Evolutionary conservation across 2,329 filamentous ascomycete genomes (phyloP).

Genomic region (Cladophialophora yegresii): DNA sequence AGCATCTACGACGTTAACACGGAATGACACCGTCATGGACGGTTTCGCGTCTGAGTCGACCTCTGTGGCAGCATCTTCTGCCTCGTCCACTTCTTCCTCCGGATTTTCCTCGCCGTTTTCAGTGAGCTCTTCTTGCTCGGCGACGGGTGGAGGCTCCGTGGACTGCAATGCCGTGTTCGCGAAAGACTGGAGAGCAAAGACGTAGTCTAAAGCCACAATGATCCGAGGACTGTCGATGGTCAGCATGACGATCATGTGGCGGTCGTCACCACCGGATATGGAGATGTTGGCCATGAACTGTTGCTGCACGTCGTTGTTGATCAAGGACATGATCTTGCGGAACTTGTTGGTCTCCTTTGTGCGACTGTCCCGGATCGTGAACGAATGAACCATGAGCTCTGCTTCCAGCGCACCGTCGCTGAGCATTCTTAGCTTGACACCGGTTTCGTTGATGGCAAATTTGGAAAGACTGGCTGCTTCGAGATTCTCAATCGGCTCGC

Average conservation of each 20-base stretch:
- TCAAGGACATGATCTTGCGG: conserved; percentile 95
- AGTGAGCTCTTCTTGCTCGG: conserved; percentile 28
- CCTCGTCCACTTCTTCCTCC: conserved; percentile 44
- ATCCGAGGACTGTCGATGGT: conserved; percentile 92
- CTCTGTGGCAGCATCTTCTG: conserved; percentile 41
- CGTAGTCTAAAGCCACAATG: conserved; percentile 93
- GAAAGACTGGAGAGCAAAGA: conserved; percentile 86
- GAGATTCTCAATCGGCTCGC: conserved; percentile 75
- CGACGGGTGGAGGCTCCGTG: conserved; percentile 57
- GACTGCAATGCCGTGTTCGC: conserved; percentile 66
- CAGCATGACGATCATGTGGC: conserved; percentile 82
- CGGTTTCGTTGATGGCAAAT: conserved; percentile 91
- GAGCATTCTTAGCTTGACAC: conserved; percentile 87
- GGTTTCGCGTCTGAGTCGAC: conserved; percentile 40
- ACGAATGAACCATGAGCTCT: conserved; percentile 88
- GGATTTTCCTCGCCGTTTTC: conserved; percentile 51
- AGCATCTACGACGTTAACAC: conserved; percentile 91
- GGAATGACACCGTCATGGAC: conserved; percentile 76
- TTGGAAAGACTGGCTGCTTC: conserved; percentile 82
- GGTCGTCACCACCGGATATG: conserved; percentile 80
- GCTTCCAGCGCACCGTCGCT: conserved; percentile 89
- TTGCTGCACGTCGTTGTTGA: conserved; percentile 86
- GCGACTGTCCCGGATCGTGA: conserved; percentile 93
- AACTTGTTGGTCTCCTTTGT: conserved; percentile 89
- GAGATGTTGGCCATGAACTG: conserved; percentile 98